Evolutionary conservation across 805 yeast genomes (phyloP), one percentile per base, ranked within the genome.

Genomic region (Ogataea naganishii): DNA sequence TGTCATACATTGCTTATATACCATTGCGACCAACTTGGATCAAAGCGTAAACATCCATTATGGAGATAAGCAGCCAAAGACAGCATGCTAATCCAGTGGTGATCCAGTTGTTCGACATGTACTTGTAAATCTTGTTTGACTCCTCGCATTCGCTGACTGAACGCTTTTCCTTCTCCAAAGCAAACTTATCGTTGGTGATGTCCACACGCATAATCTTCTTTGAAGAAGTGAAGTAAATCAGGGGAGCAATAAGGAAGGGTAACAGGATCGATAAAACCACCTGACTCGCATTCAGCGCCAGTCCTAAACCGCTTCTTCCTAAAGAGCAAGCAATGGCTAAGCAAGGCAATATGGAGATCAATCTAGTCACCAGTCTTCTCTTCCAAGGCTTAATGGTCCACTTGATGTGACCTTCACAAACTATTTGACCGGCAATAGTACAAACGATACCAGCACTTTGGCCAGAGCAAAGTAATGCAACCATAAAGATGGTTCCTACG

Each of bases 371-470:
- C 11, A 84, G 47, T 39, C 95, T 64, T 49, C 94, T 69, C 31
- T 77, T 45, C 95, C 95, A 84, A 6, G 95, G 95, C 39, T 60
- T 66, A 24, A 80, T 46, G 3, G 66, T 75, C 94, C 95, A 83
- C 30, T 74, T 69, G 29, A 85, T 62, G 49, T 81, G 89, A 1
- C 95, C 95, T 51, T 84, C 95, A 43, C 81, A 69, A 2, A 84
- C 94, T 44, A 85, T 80, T 51, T 85, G 94, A 8, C 95, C 94
- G 0, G 92, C 85, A 48, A 85, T 78, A 0, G 95, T 84, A 47
- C 94, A 84, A 3, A 85, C 88, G 28, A 85, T 75, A 23, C 94
- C 92, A 1, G 95, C 92, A 30, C 84, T 74, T 43, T 79, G 82
- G 6, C 94, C 95, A 36, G 85, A 74, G 37, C 78, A 66, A 23